Evolutionary conservation across 208 protist species (phyloP).

Genomic region (Wallacemonas sp.): DNA sequence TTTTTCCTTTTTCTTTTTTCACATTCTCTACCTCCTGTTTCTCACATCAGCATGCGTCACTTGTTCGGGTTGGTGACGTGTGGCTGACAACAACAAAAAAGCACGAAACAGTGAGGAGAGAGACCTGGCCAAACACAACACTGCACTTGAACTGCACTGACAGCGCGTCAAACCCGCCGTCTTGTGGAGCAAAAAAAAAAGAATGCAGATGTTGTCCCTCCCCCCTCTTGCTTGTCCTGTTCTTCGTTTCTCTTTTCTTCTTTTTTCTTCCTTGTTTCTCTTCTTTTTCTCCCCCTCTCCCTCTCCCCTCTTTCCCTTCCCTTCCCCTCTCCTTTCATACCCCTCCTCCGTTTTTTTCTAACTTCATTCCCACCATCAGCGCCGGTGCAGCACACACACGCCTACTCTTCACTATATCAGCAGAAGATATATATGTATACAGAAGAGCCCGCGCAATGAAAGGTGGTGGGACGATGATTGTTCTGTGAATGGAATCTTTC

Average conservation of each 20-base stretch:
- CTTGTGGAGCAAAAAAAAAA: too few relatives aligned
- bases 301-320: not conserved
- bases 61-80: too few relatives aligned
- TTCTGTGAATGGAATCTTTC: too few relatives aligned
- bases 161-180: too few relatives aligned
- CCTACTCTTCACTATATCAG: too few relatives aligned
- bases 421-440: too few relatives aligned
- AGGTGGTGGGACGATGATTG: too few relatives aligned
- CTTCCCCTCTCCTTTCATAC: not conserved
- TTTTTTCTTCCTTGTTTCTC: constrained; percentile 5
- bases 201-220: not conserved
- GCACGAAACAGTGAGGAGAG: not conserved
- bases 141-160: too few relatives aligned
- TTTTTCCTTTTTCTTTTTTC: too few relatives aligned
- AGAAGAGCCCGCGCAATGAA: too few relatives aligned
- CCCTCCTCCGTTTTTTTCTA: not conserved
- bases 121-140: not conserved
- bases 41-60: too few relatives aligned
- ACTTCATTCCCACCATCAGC: not conserved
- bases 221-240: constrained; percentile 1
- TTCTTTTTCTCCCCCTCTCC: constrained; percentile 2
- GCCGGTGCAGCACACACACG: not conserved
- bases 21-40: too few relatives aligned
- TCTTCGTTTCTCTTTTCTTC: constrained; percentile 12
- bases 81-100: constrained; percentile 10